Percentiles rank a stretch among this genome's conserved stretches.
phyloP scores from a whole-genome alignment of 257 asterid species.

The Striga asiatica region DNA sequence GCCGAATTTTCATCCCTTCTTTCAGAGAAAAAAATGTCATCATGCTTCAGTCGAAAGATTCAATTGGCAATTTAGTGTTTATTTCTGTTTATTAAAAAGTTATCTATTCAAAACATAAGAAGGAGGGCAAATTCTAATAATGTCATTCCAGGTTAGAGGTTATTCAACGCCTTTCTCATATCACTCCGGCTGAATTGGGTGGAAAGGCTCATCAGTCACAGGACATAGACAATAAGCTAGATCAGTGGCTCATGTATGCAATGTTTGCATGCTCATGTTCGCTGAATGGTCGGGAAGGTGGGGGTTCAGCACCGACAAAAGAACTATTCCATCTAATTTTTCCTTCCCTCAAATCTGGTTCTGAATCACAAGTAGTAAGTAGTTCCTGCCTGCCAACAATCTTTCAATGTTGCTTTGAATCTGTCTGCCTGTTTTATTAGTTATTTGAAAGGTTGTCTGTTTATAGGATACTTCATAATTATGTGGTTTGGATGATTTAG shows the following conservation, averaged over 20 bases:
- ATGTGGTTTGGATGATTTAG: conserved; percentile 10
- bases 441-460: background rate
- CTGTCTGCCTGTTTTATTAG: background rate
- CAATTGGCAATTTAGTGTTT: conserved; percentile 4
- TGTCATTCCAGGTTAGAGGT: conserved; percentile 73
- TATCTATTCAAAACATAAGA: conserved; percentile 5
- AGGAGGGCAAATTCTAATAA: background rate
- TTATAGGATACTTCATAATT: conserved; percentile 2
- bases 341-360: conserved; percentile 91
- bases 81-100: conserved; percentile 7
- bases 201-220: conserved; percentile 94
- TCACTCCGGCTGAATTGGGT: conserved; percentile 91
- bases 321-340: conserved; percentile 90
- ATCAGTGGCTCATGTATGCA: conserved; percentile 98
- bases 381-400: conserved; percentile 14
- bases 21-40: no score
- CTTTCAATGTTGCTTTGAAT: conserved; percentile 13
- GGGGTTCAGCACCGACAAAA: conserved; percentile 79
- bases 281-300: conserved; percentile 74
- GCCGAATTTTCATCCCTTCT: no score
- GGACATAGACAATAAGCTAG: conserved; percentile 92
- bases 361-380: conserved; percentile 84
- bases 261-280: conserved; percentile 97
- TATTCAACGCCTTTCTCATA: conserved; percentile 88
- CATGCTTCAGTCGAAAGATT: no score